Evolutionary conservation across 2,329 filamentous ascomycete species (phyloP).

Genomic region (Colletotrichum plurivorum): DNA sequence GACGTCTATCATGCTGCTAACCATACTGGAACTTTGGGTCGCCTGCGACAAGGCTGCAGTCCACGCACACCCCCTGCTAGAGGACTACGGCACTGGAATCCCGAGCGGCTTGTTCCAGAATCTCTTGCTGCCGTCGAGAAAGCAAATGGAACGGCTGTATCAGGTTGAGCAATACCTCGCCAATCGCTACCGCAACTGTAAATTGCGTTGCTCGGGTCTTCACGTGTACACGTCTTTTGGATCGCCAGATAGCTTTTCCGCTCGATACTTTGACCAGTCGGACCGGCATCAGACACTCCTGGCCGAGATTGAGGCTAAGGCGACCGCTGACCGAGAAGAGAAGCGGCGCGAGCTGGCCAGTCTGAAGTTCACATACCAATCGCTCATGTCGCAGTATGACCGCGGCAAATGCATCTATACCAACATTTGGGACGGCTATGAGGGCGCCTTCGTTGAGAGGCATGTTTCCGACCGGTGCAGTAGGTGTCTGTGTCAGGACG

Average conservation of each 20-base stretch:
- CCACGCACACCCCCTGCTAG: constrained; percentile 55
- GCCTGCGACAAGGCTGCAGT: constrained; percentile 65
- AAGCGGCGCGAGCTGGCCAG: constrained; percentile 53
- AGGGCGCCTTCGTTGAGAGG: not conserved
- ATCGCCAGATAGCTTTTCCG: constrained; percentile 56
- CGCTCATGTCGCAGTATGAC: constrained; percentile 43
- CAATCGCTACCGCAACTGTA: constrained; percentile 45
- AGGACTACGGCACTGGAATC: constrained; percentile 63
- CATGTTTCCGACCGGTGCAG: constrained; percentile 46
- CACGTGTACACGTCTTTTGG: constrained; percentile 56
- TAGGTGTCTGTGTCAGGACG: constrained; percentile 50
- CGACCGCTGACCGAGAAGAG: constrained; percentile 43
- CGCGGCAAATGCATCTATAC: constrained; percentile 22
- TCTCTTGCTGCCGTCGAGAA: constrained; percentile 59
- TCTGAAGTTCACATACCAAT: constrained; percentile 47
- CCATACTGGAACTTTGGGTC: constrained; percentile 71
- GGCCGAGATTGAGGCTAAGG: constrained; percentile 41
- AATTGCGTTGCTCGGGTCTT: constrained; percentile 35
- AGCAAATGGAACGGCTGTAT: constrained; percentile 61
- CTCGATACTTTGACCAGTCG: constrained; percentile 63
- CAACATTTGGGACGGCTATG: not conserved
- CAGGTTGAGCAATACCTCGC: constrained; percentile 63
- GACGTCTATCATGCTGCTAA: constrained; percentile 69
- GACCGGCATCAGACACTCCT: constrained; percentile 5
- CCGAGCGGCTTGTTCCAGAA: constrained; percentile 54